Evolutionary conservation across 208 protist species (phyloP), one percentile per base, ranked within the genome.

Genomic region (Wallacemonas sp.): DNA sequence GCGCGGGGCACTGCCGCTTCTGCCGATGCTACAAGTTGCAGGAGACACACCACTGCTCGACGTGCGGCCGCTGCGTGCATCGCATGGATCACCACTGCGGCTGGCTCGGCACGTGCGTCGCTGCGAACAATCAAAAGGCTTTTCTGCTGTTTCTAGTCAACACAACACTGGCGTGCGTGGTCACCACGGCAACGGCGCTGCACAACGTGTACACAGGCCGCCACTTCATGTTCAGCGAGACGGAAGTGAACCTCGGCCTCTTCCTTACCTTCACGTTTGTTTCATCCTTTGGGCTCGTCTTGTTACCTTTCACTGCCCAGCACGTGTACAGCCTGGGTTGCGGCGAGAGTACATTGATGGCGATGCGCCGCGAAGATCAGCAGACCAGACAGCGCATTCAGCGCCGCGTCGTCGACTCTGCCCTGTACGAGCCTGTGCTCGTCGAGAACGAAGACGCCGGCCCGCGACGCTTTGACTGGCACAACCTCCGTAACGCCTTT

Each of bases 71-170:
- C 24, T 98, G 94, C 60, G 75, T 96, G 17, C 76, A 74, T 41
- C 58, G 61, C 27, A 82, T 83, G 52, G 81, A 95, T 54, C 68
- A 93, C 63, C 94, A 98, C 72, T 95, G 84, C 58, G 38, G 73
- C 48, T 96, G 74, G 76, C 75, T 94, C 22, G 87, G 85, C 53
- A 70, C 74, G 29, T 97, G 94, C 53, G 77, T 95, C 37, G 91
- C 86, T 12, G 62, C 70, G 22, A 73, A 81, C 10, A 98, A 96
- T 70, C 65, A 73, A 34, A 94, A 94, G 68, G 83, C 68, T 48
- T 91, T 93, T 63, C 62, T 96, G 17, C 77, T 96, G 1, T 87
- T 83, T 38, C 32, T 89, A 1, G 21, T 71, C 0, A 82, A 90
- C 53, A 52, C 65, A 36, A 33, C 33, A n/a, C 0, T 69, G 0